Conservation (phyloP, 805 yeast genomes). For the Kodamaea nitidulidarum region DNA sequence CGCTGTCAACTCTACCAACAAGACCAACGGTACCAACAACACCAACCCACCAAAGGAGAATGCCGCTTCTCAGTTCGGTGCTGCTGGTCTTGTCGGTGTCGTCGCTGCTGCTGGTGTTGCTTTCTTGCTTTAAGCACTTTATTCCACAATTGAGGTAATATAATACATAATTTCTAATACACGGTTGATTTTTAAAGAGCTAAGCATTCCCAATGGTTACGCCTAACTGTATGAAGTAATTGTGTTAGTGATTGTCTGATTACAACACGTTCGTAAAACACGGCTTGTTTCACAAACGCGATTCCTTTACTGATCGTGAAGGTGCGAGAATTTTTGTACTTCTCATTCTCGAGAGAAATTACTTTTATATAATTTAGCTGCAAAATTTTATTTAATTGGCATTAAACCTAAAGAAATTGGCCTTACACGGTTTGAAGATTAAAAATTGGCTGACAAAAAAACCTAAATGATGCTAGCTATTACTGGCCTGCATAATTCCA, state of each 20-base stretch:
- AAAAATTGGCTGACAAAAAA: no score
- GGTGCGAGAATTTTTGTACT: no score
- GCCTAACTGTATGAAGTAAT: neutral
- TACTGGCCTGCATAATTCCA: no score
- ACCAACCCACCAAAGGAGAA: slow-evolving; percentile 14
- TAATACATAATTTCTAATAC: neutral
- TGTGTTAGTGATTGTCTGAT: neutral
- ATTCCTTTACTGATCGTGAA: neutral
- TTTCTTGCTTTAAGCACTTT: slow-evolving; percentile 24
- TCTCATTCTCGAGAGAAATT: no score
- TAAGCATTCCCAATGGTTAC: neutral
- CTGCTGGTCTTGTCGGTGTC: slow-evolving; percentile 28
- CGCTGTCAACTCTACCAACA: slow-evolving; percentile 21
- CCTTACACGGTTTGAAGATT: no score
- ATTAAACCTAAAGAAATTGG: no score
- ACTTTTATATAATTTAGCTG: no score
- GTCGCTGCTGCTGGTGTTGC: slow-evolving; percentile 29
- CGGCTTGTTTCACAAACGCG: no score
- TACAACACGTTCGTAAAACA: no score
- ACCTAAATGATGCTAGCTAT: no score
- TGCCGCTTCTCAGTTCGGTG: slow-evolving; percentile 26
- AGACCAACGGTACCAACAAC: slow-evolving; percentile 12
- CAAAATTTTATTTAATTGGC: no score
- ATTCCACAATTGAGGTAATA: neutral
- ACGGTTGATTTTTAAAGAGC: neutral